A percentile compares a stretch with the other conserved stretches of the same genome.
Conservation (phyloP, 2,329 filamentous ascomycete genomes). For the Colletotrichum sp. region DNA sequence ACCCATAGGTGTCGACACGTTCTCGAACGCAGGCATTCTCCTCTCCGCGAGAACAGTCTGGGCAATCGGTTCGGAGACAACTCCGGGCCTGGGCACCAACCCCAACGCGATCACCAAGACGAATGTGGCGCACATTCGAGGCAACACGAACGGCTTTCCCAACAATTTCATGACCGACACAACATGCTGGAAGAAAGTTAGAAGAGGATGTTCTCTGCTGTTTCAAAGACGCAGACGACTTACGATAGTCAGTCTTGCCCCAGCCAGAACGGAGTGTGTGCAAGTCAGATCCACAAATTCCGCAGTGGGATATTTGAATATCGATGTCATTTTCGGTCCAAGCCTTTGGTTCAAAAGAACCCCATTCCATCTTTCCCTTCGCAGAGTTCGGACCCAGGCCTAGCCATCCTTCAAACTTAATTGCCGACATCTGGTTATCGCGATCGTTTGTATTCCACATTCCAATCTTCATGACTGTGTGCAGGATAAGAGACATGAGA, state of each 20-base stretch:
- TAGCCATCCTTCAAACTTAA: conserved; percentile 56
- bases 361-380: conserved; percentile 60
- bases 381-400: conserved; percentile 42
- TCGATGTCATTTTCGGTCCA: conserved; percentile 71
- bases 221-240: conserved; percentile 10
- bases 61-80: conserved; percentile 52
- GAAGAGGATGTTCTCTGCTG: neutral
- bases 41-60: conserved; percentile 42
- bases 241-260: conserved; percentile 44
- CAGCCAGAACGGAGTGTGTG: conserved; percentile 63
- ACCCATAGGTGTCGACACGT: conserved; percentile 57
- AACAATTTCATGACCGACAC: conserved; percentile 70
- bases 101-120: conserved; percentile 67
- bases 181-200: conserved; percentile 39
- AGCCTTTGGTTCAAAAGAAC: conserved; percentile 63
- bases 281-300: conserved; percentile 67
- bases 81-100: conserved; percentile 64
- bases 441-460: neutral
- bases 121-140: conserved; percentile 49
- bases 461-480: neutral
- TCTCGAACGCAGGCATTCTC: conserved; percentile 44
- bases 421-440: conserved; percentile 36
- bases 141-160: conserved; percentile 62
- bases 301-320: conserved; percentile 69
- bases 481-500: neutral